phyloP scores from a whole-genome alignment of 306 rosid species.

The Prosopis cineraria region DNA sequence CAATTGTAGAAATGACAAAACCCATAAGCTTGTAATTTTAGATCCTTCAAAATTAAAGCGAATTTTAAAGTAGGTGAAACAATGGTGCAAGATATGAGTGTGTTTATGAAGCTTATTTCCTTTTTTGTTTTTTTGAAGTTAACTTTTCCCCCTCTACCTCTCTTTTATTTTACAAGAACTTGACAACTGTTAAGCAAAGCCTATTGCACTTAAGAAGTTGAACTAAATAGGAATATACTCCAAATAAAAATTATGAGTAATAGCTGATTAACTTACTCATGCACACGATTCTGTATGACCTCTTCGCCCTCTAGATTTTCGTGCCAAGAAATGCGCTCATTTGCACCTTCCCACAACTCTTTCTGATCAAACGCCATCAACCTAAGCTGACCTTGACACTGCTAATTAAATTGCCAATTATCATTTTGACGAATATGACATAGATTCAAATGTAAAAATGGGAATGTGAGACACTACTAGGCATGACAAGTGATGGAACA shows the following conservation, averaged over 20 bases:
- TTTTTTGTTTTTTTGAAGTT: no score
- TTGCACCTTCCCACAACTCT: slow-evolving; percentile 86
- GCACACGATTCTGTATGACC: slow-evolving; percentile 85
- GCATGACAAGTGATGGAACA: slow-evolving; percentile 2
- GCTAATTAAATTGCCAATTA: slow-evolving; percentile 44
- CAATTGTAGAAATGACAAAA: neutral
- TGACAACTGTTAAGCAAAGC: neutral
- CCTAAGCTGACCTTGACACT: slow-evolving; percentile 81
- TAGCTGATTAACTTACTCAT: slow-evolving; percentile 68
- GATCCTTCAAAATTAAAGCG: no score
- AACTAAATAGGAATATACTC: slow-evolving; percentile 29
- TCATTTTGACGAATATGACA: slow-evolving; percentile 33
- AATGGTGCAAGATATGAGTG: no score
- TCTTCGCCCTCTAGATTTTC: slow-evolving; percentile 91
- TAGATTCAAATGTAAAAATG: neutral
- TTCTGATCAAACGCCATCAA: slow-evolving; percentile 89
- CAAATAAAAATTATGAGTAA: slow-evolving; percentile 31
- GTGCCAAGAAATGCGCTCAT: slow-evolving; percentile 91
- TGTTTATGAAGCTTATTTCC: no score
- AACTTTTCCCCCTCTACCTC: no score
- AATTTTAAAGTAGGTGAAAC: no score
- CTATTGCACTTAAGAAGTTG: slow-evolving; percentile 12
- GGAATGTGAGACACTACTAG: slow-evolving; percentile 23
- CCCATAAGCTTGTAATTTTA: no score
- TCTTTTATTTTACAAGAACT: no score